Evolutionary conservation across 2,329 filamentous ascomycete species (phyloP), one percentile per base, ranked within the genome.

Genomic region (Epichloe brachyelytri): DNA sequence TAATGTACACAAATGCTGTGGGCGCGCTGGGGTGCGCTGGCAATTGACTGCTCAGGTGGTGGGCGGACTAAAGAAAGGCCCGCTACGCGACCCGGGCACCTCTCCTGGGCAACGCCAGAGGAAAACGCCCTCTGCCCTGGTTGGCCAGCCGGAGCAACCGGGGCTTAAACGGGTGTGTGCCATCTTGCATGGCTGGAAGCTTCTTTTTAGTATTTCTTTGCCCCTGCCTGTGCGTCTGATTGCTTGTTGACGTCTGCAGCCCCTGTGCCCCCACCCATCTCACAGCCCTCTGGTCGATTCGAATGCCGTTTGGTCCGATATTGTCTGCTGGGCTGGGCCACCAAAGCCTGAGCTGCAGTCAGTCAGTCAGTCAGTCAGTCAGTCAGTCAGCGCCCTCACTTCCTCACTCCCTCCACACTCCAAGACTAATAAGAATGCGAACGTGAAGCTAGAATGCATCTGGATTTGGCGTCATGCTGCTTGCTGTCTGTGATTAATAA

Each of bases 161-260:
- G 49, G 33, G 46, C 46, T 50, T 43, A 50, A 39, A 48, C 36
- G 37, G 44, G 36, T 19, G 46, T 46, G 49, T 45, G 26, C 44
- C 49, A 51, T 53, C 51, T 50, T 53, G 51, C 52, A 53, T 49
- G 26, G 26, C 10, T 30, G 26, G 26, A 30, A 30, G 26, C 26
- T 51, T 51, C 45, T 48, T 48, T 39, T 34, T 20, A 37, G 30
- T 33, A 41, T 39, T 38, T 12, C 14, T 40, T 19, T 36, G 19
- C n/a, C n/a, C 43, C 17, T 48, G 12, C 22, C 19, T 48, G 5
- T 26, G 20, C 20, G 22, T 20, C 26, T 26, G 22, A 30, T 51
- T 46, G 33, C 26, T 30, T 30, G 26, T 30, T 30, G 26, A 30
- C 4, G 36, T n/a, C 36, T 38, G 36, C 36, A 38, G 36, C 36